A percentile compares a stretch with the other conserved stretches of the same genome.
These are phyloP conservation scores for Pittosporum tobira DNA, from an alignment of 129 eudicot species.

Conservation along the genomic window DNA sequence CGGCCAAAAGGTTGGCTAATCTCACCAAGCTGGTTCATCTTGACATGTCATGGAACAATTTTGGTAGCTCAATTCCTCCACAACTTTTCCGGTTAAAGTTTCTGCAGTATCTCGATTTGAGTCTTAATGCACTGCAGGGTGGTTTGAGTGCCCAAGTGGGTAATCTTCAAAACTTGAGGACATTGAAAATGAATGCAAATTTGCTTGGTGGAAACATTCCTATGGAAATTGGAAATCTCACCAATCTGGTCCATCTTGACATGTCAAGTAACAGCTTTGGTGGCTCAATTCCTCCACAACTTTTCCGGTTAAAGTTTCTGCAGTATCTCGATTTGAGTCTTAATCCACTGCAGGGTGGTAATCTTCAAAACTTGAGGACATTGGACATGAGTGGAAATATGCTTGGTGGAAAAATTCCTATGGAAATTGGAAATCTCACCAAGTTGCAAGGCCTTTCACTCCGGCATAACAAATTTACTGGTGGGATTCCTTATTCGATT, in stretches of 20 bases:
- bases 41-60: constrained; percentile 37
- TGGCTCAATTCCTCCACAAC: constrained; percentile 30
- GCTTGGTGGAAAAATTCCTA: no score
- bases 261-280: no score
- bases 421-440: no score
- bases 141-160: constrained; percentile 30
- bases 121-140: constrained; percentile 30
- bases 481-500: constrained; percentile 32
- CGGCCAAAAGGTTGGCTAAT: constrained; percentile 32
- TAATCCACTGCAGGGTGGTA: no score
- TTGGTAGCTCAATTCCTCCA: constrained; percentile 32
- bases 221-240: constrained; percentile 33
- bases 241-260: constrained; percentile 26
- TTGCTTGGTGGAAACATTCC: constrained; percentile 29
- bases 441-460: no score
- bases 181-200: constrained; percentile 33
- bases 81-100: constrained; percentile 22
- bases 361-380: no score
- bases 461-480: no score
- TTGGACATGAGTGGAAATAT: no score
- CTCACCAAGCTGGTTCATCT: constrained; percentile 41
- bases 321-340: no score
- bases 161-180: constrained; percentile 24
- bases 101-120: constrained; percentile 35
- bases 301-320: no score